A percentile compares a stretch with the other conserved stretches of the same genome.
Evolutionary conservation across 2,329 filamentous ascomycete species (phyloP).

Genomic region (Neonectria magnoliae): DNA sequence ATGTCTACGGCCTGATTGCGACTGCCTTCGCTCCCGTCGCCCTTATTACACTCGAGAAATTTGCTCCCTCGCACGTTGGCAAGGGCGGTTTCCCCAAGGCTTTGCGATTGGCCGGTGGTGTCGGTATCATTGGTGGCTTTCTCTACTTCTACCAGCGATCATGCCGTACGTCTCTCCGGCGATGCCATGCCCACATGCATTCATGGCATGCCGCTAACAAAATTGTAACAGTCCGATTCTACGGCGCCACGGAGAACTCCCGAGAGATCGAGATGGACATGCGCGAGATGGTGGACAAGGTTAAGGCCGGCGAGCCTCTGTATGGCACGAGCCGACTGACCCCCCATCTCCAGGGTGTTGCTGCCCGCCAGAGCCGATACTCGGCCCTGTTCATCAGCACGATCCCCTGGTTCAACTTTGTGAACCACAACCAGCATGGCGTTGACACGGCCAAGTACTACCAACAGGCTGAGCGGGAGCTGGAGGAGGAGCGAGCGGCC

Average conservation of each 20-base stretch:
- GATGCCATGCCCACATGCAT: too few species aligned
- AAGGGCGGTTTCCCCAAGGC: conserved; percentile 83
- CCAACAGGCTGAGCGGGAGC: conserved; percentile 89
- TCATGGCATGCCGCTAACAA: neutral
- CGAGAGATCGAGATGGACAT: conserved; percentile 96
- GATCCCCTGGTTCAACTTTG: conserved; percentile 97
- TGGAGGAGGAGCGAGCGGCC: conserved; percentile 75
- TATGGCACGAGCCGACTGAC: conserved; percentile 84
- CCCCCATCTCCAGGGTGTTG: conserved; percentile 93
- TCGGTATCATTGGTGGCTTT: conserved; percentile 83
- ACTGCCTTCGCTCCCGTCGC: conserved; percentile 78
- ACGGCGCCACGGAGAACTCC: conserved; percentile 91
- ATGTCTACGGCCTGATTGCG: conserved; percentile 73
- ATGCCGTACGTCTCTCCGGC: conserved; percentile 67
- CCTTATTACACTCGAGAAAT: conserved; percentile 82
- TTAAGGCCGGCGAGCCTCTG: conserved; percentile 89
- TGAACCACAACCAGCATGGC: conserved; percentile 95
- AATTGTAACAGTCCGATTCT: conserved; percentile 79
- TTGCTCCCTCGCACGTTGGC: conserved; percentile 86
- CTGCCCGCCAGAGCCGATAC: conserved; percentile 92
- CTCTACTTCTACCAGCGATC: conserved; percentile 87
- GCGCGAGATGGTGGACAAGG: conserved; percentile 96
- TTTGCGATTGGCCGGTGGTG: conserved; percentile 79
- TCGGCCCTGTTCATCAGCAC: conserved; percentile 84
- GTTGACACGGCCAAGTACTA: conserved; percentile 99